Base-by-base conservation (phyloP, 345 rosid genomes). In the Eucalyptus pauciflora region DNA sequence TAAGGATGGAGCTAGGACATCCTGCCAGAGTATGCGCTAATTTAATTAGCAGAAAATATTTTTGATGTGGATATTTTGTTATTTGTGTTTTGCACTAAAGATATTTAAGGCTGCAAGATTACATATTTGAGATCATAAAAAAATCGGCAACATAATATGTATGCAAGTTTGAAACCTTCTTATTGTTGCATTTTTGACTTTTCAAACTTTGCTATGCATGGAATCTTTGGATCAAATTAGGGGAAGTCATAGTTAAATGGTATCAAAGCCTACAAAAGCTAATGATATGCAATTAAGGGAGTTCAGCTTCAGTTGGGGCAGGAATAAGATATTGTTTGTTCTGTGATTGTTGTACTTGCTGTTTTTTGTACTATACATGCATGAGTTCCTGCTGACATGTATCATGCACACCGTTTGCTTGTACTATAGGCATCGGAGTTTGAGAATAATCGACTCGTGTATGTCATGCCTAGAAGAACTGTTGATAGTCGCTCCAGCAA, bases 401-500 rank as follows among this genome's bases (percentile, higher is more conserved):
- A 12, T 45, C 8, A 0, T 16, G 58, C n/a, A 16, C 31, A 16
- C 67, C 0, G n/a, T 86, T 50, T 71, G 22, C 29, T 60, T 24
- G 37, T 41, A 71, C 8, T 41, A 41, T 95, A 98, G 96, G 90
- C 62, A 92, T 91, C 54, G 91, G 93, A 90, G 83, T 87, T 91
- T 94, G 97, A 94, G 90, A 85, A 58, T 89, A 89, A 76, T 88
- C 92, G 86, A 50, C 88, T 93, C 86, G 89, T 94, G 48, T 95
- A 91, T 91, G 95, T 96, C 90, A 90, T 94, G 50, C 95, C 99
- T 14, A 91, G 89, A 92, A 93, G 94, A 88, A 92, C 96, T 86
- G 90, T 89, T 49, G 93, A 92, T 87, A 93, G 89, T 86, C 89
- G 76, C 87, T 86, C 92, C 88, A 92, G 91, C 87, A 94, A 95